Conservation (phyloP, 192 early-diverging fungal species). For the Martensiomyces pterosporus region DNA sequence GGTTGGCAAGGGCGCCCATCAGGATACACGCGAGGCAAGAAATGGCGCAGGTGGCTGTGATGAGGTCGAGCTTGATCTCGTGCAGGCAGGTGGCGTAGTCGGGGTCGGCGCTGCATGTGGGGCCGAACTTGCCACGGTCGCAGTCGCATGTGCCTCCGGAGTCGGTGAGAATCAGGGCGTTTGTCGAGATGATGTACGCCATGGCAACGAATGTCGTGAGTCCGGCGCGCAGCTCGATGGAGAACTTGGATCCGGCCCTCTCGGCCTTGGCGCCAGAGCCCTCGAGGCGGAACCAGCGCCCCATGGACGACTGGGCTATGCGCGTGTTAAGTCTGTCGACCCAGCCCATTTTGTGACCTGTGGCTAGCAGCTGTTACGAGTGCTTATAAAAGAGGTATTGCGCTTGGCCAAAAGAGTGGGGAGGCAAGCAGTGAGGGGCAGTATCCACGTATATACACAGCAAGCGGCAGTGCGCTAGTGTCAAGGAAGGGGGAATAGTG, state of each 20-base stretch:
- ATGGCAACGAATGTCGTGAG: slow-evolving; percentile 68
- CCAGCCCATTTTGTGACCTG: slow-evolving; percentile 52
- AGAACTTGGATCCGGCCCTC: slow-evolving; percentile 63
- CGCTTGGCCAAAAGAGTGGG: too few species aligned
- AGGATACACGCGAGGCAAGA: slow-evolving; percentile 61
- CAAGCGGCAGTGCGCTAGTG: too few species aligned
- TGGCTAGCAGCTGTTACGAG: too few species aligned
- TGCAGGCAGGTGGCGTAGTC: slow-evolving; percentile 63
- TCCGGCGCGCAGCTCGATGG: slow-evolving; percentile 65
- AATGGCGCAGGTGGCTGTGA: slow-evolving; percentile 68
- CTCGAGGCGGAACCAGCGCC: slow-evolving; percentile 61
- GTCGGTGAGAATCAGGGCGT: slow-evolving; percentile 70
- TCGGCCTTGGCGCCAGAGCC: slow-evolving; percentile 54
- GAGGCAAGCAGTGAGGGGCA: too few species aligned
- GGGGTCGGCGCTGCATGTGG: slow-evolving; percentile 55
- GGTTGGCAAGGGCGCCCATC: slow-evolving; percentile 68
- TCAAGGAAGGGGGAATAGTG: too few species aligned
- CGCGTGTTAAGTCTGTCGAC: slow-evolving; percentile 53
- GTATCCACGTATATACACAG: too few species aligned
- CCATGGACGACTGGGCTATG: slow-evolving; percentile 56
- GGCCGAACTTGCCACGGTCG: slow-evolving; percentile 48
- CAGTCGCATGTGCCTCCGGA: slow-evolving; percentile 79
- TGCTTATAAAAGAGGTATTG: too few species aligned
- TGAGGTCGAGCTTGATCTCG: slow-evolving; percentile 61
- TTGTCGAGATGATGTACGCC: slow-evolving; percentile 71